Evolutionary conservation across 345 rosid genomes (phyloP), one percentile per base, ranked within the genome.

Genomic region (Aquilaria malaccensis): DNA sequence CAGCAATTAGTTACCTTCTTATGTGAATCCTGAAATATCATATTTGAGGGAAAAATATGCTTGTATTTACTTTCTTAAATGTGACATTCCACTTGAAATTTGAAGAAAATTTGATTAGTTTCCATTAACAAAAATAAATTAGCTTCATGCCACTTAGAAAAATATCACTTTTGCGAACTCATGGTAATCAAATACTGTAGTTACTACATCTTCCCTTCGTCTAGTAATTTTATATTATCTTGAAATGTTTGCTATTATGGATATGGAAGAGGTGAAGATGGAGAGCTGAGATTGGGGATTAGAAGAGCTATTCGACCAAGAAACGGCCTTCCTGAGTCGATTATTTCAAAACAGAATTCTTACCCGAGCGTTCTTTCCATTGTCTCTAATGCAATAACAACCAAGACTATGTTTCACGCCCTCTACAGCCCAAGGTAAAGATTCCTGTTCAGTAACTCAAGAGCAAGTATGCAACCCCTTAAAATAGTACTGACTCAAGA

Each of bases 361-460:
- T 69, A 57, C 64, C 74, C 78, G 4, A 69, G 63, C 60, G 66
- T 81, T 72, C 88, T 92, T 56, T 82, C 96, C 30, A 62, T 64
- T 9, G 93, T 81, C 63, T 83, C 86, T 63, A 77, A 77, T 76
- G 96, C 96, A 60, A 55, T 87, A 58, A 80, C 86, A 50, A 82
- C 76, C 45, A 83, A 80, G 50, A 86, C 81, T 74, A 65, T 73
- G 72, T 92, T 92, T 69, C 79, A 78, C 71, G 91, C 86, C 22
- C 77, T 80, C 65, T 92, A 92, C 71, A 82, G 93, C 74, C 98
- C 98, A 65, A 87, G 96, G 98, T 92, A 86, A 52, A 30, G 10
- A 45, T 58, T 37, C 7, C 4, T 9, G 4, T 22, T 37, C 43
- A 37, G 43, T 37, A 37, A 22, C 22, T 22, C 22, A 22, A 22